phyloP scores from a whole-genome alignment of 305 asterid species.

The Euphrasia arctica region DNA sequence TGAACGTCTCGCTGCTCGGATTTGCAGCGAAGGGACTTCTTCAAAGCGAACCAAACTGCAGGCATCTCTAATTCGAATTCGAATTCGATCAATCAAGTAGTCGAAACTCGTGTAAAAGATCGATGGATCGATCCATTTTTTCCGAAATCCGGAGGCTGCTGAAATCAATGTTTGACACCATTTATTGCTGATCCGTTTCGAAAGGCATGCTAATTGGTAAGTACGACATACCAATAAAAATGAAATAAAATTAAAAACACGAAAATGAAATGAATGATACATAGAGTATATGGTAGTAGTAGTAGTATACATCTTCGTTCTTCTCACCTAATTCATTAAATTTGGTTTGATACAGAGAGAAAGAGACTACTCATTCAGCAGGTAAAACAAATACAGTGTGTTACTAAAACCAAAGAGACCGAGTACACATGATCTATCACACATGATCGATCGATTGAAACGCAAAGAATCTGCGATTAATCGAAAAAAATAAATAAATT shows the following conservation, averaged over 20 bases:
- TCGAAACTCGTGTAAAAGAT: too few species aligned
- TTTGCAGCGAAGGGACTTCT: constrained; percentile 76
- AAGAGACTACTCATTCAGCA: constrained; percentile 9
- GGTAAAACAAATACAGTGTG: neutral
- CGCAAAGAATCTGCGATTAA: too few species aligned
- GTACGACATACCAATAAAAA: neutral
- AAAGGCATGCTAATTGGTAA: neutral
- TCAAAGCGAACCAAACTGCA: constrained; percentile 75
- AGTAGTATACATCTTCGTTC: neutral
- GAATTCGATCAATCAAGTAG: neutral
- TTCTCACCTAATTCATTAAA: constrained; percentile 36
- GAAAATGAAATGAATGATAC: neutral
- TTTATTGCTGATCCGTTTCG: constrained; percentile 21
- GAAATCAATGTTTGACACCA: constrained; percentile 31
- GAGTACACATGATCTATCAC: too few species aligned
- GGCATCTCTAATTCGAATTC: constrained; percentile 47
- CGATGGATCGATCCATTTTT: neutral
- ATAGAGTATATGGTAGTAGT: neutral
- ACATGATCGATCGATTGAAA: too few species aligned
- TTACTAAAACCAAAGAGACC: too few species aligned
- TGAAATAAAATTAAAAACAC: too few species aligned
- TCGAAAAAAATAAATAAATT: too few species aligned
- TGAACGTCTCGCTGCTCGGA: constrained; percentile 51
- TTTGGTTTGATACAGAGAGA: constrained; percentile 21
- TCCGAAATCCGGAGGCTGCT: constrained; percentile 29